Evolutionary conservation across 1,139 yeast species (phyloP).

Genomic region (Schizosaccharomyces versatilis): DNA sequence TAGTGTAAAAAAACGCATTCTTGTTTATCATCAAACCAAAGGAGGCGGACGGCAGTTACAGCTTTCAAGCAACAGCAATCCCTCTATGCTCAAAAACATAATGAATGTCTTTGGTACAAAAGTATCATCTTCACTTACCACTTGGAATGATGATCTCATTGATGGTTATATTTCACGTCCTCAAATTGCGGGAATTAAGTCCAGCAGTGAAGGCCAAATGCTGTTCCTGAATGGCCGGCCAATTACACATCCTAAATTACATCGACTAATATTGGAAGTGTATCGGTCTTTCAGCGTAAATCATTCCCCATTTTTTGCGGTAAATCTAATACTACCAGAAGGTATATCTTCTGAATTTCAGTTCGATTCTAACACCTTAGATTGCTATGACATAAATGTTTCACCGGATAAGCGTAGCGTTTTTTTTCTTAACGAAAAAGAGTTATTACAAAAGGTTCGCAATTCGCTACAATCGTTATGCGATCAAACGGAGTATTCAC

Average conservation of each 20-base stretch:
- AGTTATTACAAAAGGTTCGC: constrained; percentile 29
- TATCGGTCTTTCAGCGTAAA: constrained; percentile 49
- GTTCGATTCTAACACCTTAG: constrained; percentile 19
- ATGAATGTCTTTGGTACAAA: constrained; percentile 48
- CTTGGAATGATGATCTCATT: constrained; percentile 21
- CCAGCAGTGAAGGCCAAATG: constrained; percentile 51
- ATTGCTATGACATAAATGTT: constrained; percentile 53
- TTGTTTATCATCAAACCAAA: constrained; percentile 20
- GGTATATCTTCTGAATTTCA: constrained; percentile 3
- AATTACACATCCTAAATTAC: constrained; percentile 31
- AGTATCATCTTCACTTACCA: constrained; percentile 35
- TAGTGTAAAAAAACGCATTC: constrained; percentile 32
- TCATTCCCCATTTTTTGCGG: constrained; percentile 52
- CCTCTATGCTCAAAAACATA: constrained; percentile 27
- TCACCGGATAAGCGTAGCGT: constrained; percentile 75
- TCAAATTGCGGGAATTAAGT: constrained; percentile 56
- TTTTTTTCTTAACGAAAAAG: constrained; percentile 42
- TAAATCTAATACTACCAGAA: constrained; percentile 29
- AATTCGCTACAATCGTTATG: constrained; percentile 10
- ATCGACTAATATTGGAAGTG: constrained; percentile 40
- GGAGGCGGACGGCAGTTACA: not conserved
- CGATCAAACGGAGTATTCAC: not conserved
- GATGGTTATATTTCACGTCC: constrained; percentile 51
- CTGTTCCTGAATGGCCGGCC: constrained; percentile 61
- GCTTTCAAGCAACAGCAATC: constrained; percentile 12